phyloP scores from a whole-genome alignment of 2,329 filamentous ascomycete species.

The Aspergillus clavatus region DNA sequence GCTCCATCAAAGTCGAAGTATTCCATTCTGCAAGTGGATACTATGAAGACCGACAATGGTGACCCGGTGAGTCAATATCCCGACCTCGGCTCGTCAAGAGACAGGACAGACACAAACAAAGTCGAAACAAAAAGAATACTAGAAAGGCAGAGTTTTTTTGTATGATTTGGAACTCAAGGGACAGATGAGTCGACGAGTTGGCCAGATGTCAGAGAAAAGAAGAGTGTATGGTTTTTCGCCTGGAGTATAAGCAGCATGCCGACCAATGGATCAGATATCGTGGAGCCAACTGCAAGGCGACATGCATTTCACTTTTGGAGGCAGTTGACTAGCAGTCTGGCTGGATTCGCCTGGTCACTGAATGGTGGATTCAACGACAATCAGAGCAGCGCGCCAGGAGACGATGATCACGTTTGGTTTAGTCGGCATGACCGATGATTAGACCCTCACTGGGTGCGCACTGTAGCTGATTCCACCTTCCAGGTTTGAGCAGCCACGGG shows the following conservation, averaged over 20 bases:
- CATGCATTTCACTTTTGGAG: conserved; percentile 13
- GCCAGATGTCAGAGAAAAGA: conserved; percentile 16
- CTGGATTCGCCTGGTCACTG: neutral
- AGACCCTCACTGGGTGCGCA: neutral
- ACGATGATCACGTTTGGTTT: conserved; percentile 2
- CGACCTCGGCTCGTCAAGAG: neutral
- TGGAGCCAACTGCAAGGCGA: conserved; percentile 19
- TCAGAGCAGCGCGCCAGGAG: neutral
- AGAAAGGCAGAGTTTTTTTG: no score
- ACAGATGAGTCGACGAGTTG: conserved; percentile 5
- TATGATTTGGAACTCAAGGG: conserved; percentile 2
- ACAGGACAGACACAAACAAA: no score
- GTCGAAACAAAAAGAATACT: conserved; percentile 1
- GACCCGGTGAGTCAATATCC: neutral
- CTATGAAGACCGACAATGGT: neutral
- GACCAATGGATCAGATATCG: conserved; percentile 1
- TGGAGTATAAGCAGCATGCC: conserved; percentile 23
- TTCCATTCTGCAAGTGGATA: conserved; percentile 34
- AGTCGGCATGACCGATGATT: conserved; percentile 1
- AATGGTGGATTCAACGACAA: no score
- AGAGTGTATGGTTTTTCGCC: conserved; percentile 18
- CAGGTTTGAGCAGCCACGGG: neutral
- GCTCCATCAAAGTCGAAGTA: conserved; percentile 47
- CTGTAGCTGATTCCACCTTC: neutral
- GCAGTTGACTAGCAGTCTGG: conserved; percentile 7